Percentiles rank a stretch among this genome's conserved stretches.
phyloP scores from a whole-genome alignment of 495 filamentous ascomycete genomes.

The Penicillium ochrochloron region DNA sequence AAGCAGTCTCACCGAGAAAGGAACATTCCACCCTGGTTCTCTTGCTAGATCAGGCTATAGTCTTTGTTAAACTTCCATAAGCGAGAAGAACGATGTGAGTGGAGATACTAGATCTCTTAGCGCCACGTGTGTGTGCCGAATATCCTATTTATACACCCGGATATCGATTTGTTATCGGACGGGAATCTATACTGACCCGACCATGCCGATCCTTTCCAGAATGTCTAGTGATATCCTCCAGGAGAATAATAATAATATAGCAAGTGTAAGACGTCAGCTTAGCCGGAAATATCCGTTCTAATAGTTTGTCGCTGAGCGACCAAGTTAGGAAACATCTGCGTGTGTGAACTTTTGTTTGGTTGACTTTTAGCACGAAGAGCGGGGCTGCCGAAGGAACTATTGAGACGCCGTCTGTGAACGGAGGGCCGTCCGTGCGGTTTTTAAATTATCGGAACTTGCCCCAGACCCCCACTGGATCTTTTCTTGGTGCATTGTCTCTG shows the following conservation, averaged over 20 bases:
- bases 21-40: not conserved
- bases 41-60: not conserved
- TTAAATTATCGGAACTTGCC: conserved; percentile 9
- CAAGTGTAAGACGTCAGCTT: not conserved
- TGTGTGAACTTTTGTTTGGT: not conserved
- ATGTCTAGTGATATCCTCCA: not conserved
- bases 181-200: not conserved
- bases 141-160: not conserved
- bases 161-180: not conserved
- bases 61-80: conserved; percentile 1
- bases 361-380: not conserved
- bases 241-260: too few relatives aligned
- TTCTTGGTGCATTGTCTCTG: conserved; percentile 5
- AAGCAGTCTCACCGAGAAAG: not conserved
- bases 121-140: conserved; percentile 2
- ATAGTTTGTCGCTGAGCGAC: not conserved
- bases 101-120: not conserved
- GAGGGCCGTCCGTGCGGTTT: conserved; percentile 3
- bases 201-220: not conserved
- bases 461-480: conserved; percentile 1
- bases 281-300: not conserved
- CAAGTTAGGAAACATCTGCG: conserved; percentile 3
- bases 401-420: conserved; percentile 7
- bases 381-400: conserved; percentile 7
- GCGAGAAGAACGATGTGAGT: not conserved